Evolutionary conservation across 2,329 filamentous ascomycete genomes (phyloP).

Genomic region (Pseudopithomyces chartarum): DNA sequence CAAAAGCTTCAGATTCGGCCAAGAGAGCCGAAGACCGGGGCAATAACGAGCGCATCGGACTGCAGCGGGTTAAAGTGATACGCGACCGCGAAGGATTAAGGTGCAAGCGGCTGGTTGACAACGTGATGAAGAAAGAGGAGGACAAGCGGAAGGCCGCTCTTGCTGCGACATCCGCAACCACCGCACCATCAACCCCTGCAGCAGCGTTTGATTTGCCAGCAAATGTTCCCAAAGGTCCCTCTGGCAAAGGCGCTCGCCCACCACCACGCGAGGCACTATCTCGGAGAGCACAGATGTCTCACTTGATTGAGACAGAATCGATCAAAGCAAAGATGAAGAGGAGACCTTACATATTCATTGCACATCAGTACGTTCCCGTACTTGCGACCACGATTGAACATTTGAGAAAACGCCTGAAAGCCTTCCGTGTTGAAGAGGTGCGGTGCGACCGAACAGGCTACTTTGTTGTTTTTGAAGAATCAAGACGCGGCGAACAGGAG

Average conservation of each 20-base stretch:
- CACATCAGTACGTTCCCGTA: slow-evolving; percentile 85
- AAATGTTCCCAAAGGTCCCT: slow-evolving; percentile 85
- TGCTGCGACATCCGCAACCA: slow-evolving; percentile 28
- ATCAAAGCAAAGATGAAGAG: slow-evolving; percentile 73
- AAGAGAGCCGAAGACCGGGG: slow-evolving; percentile 78
- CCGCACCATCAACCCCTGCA: slow-evolving; percentile 28
- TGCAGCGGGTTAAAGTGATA: slow-evolving; percentile 77
- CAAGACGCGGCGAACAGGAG: slow-evolving; percentile 75
- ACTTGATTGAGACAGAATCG: slow-evolving; percentile 66
- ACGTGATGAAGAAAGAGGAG: slow-evolving; percentile 71
- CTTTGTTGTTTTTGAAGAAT: slow-evolving; percentile 88
- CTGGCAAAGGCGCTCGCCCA: slow-evolving; percentile 54
- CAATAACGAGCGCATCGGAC: slow-evolving; percentile 79
- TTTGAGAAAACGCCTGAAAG: slow-evolving; percentile 85
- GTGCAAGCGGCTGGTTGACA: slow-evolving; percentile 78
- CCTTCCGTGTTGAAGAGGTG: slow-evolving; percentile 80
- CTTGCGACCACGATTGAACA: slow-evolving; percentile 85
- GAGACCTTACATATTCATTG: slow-evolving; percentile 88
- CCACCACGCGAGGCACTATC: slow-evolving; percentile 46
- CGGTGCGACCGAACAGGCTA: slow-evolving; percentile 85
- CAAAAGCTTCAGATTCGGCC: slow-evolving; percentile 79
- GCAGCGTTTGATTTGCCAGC: slow-evolving; percentile 67
- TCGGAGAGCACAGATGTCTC: slow-evolving; percentile 52
- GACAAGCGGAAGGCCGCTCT: slow-evolving; percentile 49
- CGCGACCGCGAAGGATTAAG: slow-evolving; percentile 87